Base-by-base conservation (phyloP, 2,329 filamentous ascomycete species). In the Grosmannia penicillata region DNA sequence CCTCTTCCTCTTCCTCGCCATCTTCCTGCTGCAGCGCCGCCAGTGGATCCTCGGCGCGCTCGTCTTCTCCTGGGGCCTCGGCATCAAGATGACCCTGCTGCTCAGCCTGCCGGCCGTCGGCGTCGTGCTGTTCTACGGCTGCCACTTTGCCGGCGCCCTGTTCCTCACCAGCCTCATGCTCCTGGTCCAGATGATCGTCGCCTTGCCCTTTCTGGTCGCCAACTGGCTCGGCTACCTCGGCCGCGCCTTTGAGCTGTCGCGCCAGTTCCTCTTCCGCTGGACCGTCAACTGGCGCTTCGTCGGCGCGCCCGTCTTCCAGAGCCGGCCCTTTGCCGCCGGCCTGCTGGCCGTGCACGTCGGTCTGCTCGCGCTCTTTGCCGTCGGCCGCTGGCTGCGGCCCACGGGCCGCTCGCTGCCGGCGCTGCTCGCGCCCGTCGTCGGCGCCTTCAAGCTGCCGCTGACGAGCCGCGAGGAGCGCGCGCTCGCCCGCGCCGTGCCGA, bases 271-370 rank as follows among this genome's bases (percentile, higher is more conserved):
- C 50, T 96, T 89, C 66, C 86, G 89, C 60, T 98, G 91, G 91
- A 98, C 91, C 0, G 91, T 98, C 48, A 98, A 98, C 58, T 98
- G 91, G 91, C 77, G 87, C 38, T 96, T 96, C 55, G 61, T 95
- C n/a, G 78, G 82, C 14, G 86, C 95, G 58, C 72, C 82, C 7
- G 58, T 63, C 0, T 98, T 98, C 51, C 68, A 93, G 33, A 70
- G 68, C 48, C 71, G 63, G 43, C 55, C 61, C 2, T 93, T 94
- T 53, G 74, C 85, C 21, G 49, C 78, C 15, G 57, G 61, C 13
- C 66, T 95, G 36, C 65, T 94, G 21, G 65, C 58, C 2, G 53
- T 73, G 39, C 85, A 95, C 54, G 62, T 65, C 21, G 55, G 63
- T 8, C 63, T 86, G n/a, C 66, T 95, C 19, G 49, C 65, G 21